Evolutionary conservation across 257 asterid species (phyloP).

Genomic region (Ophiorrhiza pumila): DNA sequence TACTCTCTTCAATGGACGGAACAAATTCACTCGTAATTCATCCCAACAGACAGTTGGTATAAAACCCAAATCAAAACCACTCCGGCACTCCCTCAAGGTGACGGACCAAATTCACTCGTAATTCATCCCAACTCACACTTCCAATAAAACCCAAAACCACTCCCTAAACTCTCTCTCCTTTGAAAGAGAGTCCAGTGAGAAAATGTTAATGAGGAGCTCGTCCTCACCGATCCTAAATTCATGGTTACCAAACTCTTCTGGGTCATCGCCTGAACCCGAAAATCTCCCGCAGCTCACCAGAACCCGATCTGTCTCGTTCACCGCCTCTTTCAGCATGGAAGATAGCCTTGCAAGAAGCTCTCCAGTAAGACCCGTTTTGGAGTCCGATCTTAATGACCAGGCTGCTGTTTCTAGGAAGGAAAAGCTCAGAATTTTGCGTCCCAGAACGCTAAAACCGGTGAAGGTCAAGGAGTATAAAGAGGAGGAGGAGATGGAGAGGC

Average conservation of each 20-base stretch:
- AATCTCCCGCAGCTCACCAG: slow-evolving; percentile 38
- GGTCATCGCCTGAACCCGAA: slow-evolving; percentile 52
- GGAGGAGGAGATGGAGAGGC: slow-evolving; percentile 25
- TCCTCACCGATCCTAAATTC: slow-evolving; percentile 60
- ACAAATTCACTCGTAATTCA: background rate
- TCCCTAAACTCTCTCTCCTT: background rate
- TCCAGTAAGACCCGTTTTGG: slow-evolving; percentile 24
- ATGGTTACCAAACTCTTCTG: slow-evolving; percentile 44
- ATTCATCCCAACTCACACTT: background rate
- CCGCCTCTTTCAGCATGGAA: slow-evolving; percentile 25
- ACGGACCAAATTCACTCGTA: slow-evolving; percentile 1
- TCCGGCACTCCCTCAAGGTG: too few species aligned
- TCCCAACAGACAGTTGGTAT: background rate
- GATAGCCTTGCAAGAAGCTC: slow-evolving; percentile 25
- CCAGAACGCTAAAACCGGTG: slow-evolving; percentile 30
- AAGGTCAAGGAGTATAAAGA: slow-evolving; percentile 32
- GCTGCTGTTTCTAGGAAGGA: slow-evolving; percentile 25
- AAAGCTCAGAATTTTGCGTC: slow-evolving; percentile 31
- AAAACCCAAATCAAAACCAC: slow-evolving; percentile 15
- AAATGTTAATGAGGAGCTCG: slow-evolving; percentile 58
- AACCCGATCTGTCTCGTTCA: slow-evolving; percentile 40
- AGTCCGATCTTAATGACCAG: slow-evolving; percentile 37
- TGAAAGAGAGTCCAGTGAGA: background rate
- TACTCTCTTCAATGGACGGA: background rate
- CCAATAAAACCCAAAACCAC: slow-evolving; percentile 14